Conservation (phyloP, 176 grass and related monocot genomes). For the barley (Hordeum vulgare) region MorexV3_pseudomolecules_assembly NC_058520.1:441998534-441999033, state of each 20-base stretch:
- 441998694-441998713: neutral
- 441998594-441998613: neutral
- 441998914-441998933: constrained; percentile 34
- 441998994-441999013: neutral
- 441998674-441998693: neutral
- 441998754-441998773: neutral
- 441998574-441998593: neutral
- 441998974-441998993: constrained; percentile 8
- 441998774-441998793: neutral
- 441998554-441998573: neutral
- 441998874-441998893: neutral
- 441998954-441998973: constrained; percentile 28
- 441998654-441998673: neutral
- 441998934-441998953: constrained; percentile 20
- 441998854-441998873: neutral
- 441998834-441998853: neutral
- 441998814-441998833: neutral
- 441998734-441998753: neutral
- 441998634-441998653: neutral
- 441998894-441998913: constrained; percentile 42
- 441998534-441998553: neutral
- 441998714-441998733: neutral
- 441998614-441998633: neutral
- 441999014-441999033: neutral
- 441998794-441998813: neutral